Evolutionary conservation across 768 basidiomycete genomes (phyloP).

Genomic region (Amyloporia xantha): DNA sequence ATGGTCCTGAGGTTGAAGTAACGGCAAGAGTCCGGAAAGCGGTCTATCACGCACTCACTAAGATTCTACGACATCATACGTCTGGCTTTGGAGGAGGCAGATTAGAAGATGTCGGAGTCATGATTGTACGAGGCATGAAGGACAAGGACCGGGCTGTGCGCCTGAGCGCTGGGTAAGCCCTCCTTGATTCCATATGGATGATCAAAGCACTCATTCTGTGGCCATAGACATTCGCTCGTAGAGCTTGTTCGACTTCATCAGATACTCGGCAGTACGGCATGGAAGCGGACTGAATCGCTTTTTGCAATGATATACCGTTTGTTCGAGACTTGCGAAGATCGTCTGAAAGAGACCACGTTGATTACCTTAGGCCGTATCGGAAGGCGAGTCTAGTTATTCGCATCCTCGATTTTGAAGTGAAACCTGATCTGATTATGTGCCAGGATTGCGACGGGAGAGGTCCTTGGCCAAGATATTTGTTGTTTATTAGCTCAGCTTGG

Average conservation of each 20-base stretch:
- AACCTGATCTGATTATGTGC: not conserved
- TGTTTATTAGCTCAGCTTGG: constrained; percentile 64
- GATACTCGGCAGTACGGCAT: constrained; percentile 25
- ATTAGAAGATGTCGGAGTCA: constrained; percentile 27
- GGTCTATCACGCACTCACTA: constrained; percentile 13
- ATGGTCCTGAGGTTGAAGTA: constrained; percentile 41
- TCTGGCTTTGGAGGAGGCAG: constrained; percentile 9
- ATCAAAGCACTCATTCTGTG: not conserved
- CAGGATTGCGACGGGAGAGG: constrained; percentile 43
- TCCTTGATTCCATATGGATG: too few species aligned
- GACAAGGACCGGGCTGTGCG: constrained; percentile 55
- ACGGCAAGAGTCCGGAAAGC: constrained; percentile 36
- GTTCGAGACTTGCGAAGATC: constrained; percentile 39
- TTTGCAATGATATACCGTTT: constrained; percentile 42
- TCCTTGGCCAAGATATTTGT: constrained; percentile 53
- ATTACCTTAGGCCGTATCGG: constrained; percentile 54
- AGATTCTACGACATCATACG: constrained; percentile 16
- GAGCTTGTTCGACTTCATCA: constrained; percentile 40
- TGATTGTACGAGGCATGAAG: constrained; percentile 42
- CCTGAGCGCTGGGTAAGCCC: constrained; percentile 59
- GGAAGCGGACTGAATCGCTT: constrained; percentile 30
- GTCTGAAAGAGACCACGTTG: constrained; percentile 57
- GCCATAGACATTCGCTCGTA: constrained; percentile 39
- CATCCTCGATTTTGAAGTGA: not conserved
- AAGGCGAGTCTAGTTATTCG: too few species aligned